These are phyloP conservation scores for Canna indica DNA, from an alignment of 176 grass and related monocot genomes.

Conservation along the genomic window DNA sequence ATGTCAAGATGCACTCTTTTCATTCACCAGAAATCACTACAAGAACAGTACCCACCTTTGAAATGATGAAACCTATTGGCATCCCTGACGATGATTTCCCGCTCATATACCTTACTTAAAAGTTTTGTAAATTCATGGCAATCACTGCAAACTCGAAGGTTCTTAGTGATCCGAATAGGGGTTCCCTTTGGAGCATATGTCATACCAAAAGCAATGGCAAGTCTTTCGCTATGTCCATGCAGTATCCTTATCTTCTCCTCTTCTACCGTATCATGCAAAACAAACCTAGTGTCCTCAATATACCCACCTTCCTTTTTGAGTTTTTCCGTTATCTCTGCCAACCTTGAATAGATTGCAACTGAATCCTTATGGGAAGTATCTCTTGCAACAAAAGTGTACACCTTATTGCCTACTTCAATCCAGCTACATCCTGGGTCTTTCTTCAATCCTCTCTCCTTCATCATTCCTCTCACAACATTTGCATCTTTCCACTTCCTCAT, in stretches of 20 bases:
- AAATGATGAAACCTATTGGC: conserved; percentile 73
- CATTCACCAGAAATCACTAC: conserved; percentile 51
- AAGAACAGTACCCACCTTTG: conserved; percentile 50
- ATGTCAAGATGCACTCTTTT: neutral
- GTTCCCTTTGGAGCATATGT: conserved; percentile 27
- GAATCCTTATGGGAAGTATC: conserved; percentile 39
- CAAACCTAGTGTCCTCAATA: conserved; percentile 48
- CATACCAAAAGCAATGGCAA: conserved; percentile 45
- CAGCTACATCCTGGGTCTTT: conserved; percentile 76
- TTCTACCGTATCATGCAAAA: conserved; percentile 38
- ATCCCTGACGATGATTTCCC: conserved; percentile 49
- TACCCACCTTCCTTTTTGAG: conserved; percentile 44
- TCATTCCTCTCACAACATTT: conserved; percentile 43
- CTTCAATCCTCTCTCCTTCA: conserved; percentile 46
- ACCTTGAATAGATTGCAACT: conserved; percentile 43
- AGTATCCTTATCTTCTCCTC: conserved; percentile 48
- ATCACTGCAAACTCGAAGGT: conserved; percentile 48
- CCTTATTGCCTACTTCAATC: conserved; percentile 48
- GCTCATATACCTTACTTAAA: conserved; percentile 35
- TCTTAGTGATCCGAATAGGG: conserved; percentile 47
- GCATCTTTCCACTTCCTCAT: conserved; percentile 60
- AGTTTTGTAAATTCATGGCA: conserved; percentile 65
- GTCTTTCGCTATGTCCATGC: conserved; percentile 54
- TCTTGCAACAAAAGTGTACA: conserved; percentile 48
- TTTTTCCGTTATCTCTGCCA: conserved; percentile 38